Evolutionary conservation across 2,329 filamentous ascomycete species (phyloP).

Genomic region (Fonsecaea pugnacius): DNA sequence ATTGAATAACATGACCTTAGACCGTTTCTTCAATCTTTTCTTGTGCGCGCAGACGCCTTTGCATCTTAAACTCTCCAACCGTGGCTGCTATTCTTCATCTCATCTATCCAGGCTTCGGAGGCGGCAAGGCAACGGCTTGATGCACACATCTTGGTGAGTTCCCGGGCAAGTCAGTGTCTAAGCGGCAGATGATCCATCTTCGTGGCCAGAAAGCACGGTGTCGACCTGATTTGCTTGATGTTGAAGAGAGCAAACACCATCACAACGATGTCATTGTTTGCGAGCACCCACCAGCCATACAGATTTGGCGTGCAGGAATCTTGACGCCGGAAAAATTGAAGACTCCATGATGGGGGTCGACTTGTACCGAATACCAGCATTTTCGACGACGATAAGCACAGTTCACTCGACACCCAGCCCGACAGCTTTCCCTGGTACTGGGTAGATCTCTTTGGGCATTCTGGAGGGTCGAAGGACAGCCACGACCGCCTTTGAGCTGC

Average conservation of each 20-base stretch:
- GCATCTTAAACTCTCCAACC: not conserved
- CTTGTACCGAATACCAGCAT: not conserved
- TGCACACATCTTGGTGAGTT: not conserved
- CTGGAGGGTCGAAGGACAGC: not conserved
- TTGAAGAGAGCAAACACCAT: not conserved
- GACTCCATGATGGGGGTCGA: not conserved
- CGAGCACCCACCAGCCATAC: not conserved
- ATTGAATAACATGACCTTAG: not conserved
- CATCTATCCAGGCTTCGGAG: not conserved
- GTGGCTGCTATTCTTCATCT: not conserved
- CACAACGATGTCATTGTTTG: not conserved
- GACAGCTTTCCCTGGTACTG: not conserved
- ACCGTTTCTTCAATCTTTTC: not conserved
- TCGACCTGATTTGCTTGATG: not conserved
- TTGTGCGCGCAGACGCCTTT: not conserved
- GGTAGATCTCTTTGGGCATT: not conserved
- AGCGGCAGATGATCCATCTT: not conserved
- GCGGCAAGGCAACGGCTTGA: not conserved
- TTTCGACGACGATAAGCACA: not conserved
- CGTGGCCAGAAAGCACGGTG: not conserved
- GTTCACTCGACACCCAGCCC: not conserved
- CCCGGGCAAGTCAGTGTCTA: not conserved
- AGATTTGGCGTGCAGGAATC: not conserved
- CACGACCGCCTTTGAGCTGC: not conserved
- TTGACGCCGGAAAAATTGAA: not conserved